phyloP scores from a whole-genome alignment of 1,284 basidiomycete species.

The Agaricales sp. region DNA sequence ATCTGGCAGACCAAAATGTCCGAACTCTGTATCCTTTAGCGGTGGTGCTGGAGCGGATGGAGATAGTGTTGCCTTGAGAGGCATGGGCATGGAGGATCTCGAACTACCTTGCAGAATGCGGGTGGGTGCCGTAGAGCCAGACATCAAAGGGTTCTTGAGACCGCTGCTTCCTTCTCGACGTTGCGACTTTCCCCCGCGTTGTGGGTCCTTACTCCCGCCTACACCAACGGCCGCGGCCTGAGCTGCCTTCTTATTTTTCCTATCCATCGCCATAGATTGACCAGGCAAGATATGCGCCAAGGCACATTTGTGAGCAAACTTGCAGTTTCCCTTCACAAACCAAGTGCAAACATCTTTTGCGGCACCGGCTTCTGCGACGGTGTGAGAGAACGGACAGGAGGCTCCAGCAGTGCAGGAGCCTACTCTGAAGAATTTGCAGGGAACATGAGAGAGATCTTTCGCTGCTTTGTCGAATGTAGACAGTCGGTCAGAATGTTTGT shows the following conservation, averaged over 20 bases:
- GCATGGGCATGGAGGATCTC: constrained; percentile 51
- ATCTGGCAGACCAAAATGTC: not conserved
- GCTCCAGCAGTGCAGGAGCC: constrained; percentile 89
- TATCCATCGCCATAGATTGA: constrained; percentile 91
- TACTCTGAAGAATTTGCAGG: constrained; percentile 96
- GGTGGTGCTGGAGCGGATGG: constrained; percentile 74
- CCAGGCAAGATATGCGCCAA: constrained; percentile 91
- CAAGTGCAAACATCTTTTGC: constrained; percentile 92
- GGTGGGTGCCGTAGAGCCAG: constrained; percentile 41
- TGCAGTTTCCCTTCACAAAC: constrained; percentile 94
- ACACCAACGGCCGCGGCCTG: constrained; percentile 56
- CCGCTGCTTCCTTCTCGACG: constrained; percentile 10
- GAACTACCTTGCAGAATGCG: constrained; percentile 32
- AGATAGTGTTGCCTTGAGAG: constrained; percentile 60
- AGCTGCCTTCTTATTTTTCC: constrained; percentile 96
- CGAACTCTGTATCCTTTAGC: constrained; percentile 66
- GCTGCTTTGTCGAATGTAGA: constrained; percentile 30
- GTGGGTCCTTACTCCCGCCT: constrained; percentile 15
- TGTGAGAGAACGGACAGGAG: constrained; percentile 93
- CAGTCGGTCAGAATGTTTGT: not conserved
- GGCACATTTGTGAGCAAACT: constrained; percentile 96
- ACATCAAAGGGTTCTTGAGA: constrained; percentile 15
- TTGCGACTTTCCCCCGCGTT: constrained; percentile 13
- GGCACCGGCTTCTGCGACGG: constrained; percentile 54
- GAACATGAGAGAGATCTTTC: constrained; percentile 92